Base-by-base conservation (phyloP, 2,329 filamentous ascomycete genomes). In the Aspergillaceae sp. region DNA sequence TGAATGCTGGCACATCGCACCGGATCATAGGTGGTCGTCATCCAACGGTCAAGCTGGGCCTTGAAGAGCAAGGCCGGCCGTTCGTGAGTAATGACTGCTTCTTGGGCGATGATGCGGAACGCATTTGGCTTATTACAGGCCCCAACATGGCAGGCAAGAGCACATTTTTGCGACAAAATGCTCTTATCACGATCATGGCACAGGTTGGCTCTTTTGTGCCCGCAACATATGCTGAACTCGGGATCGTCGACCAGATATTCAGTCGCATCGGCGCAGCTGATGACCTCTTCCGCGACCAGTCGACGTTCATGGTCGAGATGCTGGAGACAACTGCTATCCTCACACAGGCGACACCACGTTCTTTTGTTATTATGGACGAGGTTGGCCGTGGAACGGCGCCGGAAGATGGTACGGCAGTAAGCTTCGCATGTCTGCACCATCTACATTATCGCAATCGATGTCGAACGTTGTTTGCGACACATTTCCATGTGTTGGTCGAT, bases 261-360 rank as follows among this genome's bases (percentile, higher is more conserved):
- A 92, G 85, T 61, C 86, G 92, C 62, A 85, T 94, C 26, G 92
- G 92, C 1, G 94, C 89, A 1, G 92, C 91, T 1, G 94, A 98
- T 65, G 91, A 95, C 63, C 75, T 98, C n/a, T 96, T 86, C 70
- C 80, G 82, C 43, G 86, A 95, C 70, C 90, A 97, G 66, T 95
- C 88, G 44, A 98, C 94, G 0, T 98, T 98, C 68, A 97, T 98
- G 92, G 88, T 97, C 1, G 92, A 98, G 70, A 98, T 98, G 92
- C 77, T 96, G 2, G 92, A 98, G 69, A 95, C 92, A 19, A 90
- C 91, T 1, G 78, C 85, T 28, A 98, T 98, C 44, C 76, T 98
- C 44, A 86, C 84, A 50, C 77, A 86, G 54, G 91, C 92, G 0
- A 97, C 91, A 1, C 70, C 82, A 1, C 78, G 84, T 27, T 92